These are phyloP conservation scores for Mercurialis annua DNA, from an alignment of 345 rosid species.

Conservation along the genomic window DNA sequence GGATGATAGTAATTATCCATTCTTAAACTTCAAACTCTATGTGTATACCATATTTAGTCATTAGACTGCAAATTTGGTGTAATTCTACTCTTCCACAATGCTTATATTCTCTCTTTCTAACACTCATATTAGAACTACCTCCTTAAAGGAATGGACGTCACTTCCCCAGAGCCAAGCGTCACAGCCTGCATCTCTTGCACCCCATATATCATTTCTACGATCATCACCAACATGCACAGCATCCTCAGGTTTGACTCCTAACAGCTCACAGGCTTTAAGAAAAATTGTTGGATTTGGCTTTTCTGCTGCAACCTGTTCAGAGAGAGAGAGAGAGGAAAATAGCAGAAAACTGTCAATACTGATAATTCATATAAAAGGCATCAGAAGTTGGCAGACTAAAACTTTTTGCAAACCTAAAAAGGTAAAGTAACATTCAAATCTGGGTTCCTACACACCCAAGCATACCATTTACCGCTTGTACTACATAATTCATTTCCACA, in stretches of 20 bases:
- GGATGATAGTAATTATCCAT: no score
- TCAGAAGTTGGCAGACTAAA: background rate
- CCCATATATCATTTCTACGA: conserved; percentile 98
- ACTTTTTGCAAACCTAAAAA: background rate
- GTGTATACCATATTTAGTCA: background rate
- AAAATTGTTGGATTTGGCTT: conserved; percentile 97
- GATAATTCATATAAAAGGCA: background rate
- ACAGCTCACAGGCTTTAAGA: conserved; percentile 81
- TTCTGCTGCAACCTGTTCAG: conserved; percentile 81
- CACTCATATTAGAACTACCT: conserved; percentile 41
- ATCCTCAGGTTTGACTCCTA: conserved; percentile 88
- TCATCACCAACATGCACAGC: conserved; percentile 97
- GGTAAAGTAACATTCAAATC: background rate
- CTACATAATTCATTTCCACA: background rate
- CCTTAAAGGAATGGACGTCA: conserved; percentile 80
- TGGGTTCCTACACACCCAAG: background rate
- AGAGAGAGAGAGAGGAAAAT: conserved; percentile 12
- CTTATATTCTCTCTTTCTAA: background rate
- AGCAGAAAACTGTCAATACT: background rate
- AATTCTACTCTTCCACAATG: background rate
- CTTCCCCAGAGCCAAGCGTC: conserved; percentile 99
- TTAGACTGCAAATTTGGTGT: background rate
- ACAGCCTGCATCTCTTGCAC: conserved; percentile 97
- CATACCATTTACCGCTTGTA: background rate
- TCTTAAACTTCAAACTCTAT: background rate